phyloP scores from a whole-genome alignment of 495 filamentous ascomycete genomes.

The Cryomyces antarcticus region DNA sequence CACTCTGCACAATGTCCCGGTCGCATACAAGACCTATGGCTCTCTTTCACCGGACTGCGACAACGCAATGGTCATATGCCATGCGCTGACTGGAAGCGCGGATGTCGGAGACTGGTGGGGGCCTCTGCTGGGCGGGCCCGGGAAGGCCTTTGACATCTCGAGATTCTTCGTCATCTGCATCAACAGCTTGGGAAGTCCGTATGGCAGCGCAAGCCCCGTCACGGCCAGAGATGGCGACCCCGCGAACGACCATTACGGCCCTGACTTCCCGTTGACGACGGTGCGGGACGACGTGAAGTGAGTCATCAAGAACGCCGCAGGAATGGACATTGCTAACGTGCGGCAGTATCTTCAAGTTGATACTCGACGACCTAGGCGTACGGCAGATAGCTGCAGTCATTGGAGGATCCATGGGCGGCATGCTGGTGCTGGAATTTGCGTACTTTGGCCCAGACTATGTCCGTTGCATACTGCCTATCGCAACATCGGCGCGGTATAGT shows the following conservation, averaged over 20 bases:
- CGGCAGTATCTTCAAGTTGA: slow-evolving; percentile 68
- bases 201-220: slow-evolving; percentile 88
- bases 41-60: slow-evolving; percentile 50
- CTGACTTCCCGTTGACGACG: slow-evolving; percentile 90
- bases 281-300: slow-evolving; percentile 89
- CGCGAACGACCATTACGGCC: slow-evolving; percentile 61
- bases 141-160: slow-evolving; percentile 78
- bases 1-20: slow-evolving; percentile 66
- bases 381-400: slow-evolving; percentile 72
- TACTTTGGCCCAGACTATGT: slow-evolving; percentile 94
- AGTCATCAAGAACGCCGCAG: no score
- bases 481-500: slow-evolving; percentile 82
- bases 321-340: slow-evolving; percentile 12
- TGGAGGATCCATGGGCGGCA: slow-evolving; percentile 96
- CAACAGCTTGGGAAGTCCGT: slow-evolving; percentile 91
- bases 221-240: slow-evolving; percentile 67
- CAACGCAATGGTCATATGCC: slow-evolving; percentile 94
- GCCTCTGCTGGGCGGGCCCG: slow-evolving; percentile 70
- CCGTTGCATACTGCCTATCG: slow-evolving; percentile 75
- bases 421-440: slow-evolving; percentile 91
- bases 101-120: slow-evolving; percentile 99
- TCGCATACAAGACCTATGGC: slow-evolving; percentile 81
- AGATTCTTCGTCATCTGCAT: slow-evolving; percentile 89
- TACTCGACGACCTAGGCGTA: slow-evolving; percentile 79
- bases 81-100: slow-evolving; percentile 86